Evolutionary conservation across 2,329 filamentous ascomycete species (phyloP).

Genomic region (Monosporascus sp.): DNA sequence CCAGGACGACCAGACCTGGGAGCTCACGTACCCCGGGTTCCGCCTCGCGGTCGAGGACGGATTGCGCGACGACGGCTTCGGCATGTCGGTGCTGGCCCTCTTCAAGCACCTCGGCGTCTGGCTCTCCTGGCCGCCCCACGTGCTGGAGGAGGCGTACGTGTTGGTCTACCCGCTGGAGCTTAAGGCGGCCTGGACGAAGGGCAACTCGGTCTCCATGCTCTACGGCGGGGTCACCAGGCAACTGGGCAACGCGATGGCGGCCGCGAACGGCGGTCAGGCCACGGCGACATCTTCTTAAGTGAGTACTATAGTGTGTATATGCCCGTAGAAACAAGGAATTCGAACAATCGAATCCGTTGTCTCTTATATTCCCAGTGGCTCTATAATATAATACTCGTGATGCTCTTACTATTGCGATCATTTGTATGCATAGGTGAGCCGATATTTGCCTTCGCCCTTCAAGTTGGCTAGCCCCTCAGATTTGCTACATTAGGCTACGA

Average conservation of each 20-base stretch:
- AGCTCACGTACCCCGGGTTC: slow-evolving; percentile 33
- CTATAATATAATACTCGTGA: no score
- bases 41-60: slow-evolving; percentile 25
- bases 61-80: not conserved
- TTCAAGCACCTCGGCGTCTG: not conserved
- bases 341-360: no score
- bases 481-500: no score
- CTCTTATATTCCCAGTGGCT: no score
- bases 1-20: slow-evolving; percentile 34
- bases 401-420: no score
- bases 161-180: not conserved
- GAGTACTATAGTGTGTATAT: no score
- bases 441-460: no score
- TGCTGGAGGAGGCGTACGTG: not conserved
- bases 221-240: not conserved
- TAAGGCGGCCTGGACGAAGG: not conserved
- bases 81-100: not conserved
- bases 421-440: no score
- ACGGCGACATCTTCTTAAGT: no score
- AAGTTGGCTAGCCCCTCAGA: no score
- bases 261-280: no score
- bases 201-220: not conserved
- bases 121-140: not conserved
- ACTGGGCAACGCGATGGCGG: not conserved
- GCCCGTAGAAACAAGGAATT: no score